phyloP scores from a whole-genome alignment of 2,329 filamentous ascomycete species.

The Lachnellula hyalina region DNA sequence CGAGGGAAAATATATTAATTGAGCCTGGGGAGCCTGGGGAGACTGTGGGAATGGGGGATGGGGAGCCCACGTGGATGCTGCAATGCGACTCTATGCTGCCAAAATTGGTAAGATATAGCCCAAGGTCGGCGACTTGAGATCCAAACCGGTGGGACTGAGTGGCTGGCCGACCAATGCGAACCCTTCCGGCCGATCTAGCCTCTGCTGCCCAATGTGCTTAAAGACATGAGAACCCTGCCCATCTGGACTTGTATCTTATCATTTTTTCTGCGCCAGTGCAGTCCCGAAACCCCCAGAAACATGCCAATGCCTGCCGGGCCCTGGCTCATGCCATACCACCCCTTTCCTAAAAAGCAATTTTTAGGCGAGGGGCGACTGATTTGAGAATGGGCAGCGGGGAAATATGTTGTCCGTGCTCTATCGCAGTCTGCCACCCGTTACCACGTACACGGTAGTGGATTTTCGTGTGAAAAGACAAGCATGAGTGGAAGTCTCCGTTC shows the following conservation, averaged over 20 bases:
- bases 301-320: neutral
- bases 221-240: neutral
- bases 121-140: constrained; percentile 9
- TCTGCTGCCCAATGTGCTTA: neutral
- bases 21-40: constrained; percentile 2
- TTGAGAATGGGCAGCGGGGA: constrained; percentile 7
- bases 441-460: constrained; percentile 9
- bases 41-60: neutral
- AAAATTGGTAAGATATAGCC: neutral
- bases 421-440: constrained; percentile 3
- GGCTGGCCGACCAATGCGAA: neutral
- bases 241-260: neutral
- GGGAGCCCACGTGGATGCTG: neutral
- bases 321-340: neutral
- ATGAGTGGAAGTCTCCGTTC: constrained; percentile 3
- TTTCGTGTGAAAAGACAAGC: neutral
- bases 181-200: neutral
- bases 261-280: neutral
- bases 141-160: neutral
- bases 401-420: neutral
- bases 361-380: constrained; percentile 5
- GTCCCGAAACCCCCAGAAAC: neutral
- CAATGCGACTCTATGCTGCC: neutral
- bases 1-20: constrained; percentile 7
- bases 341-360: constrained; percentile 6